Percentiles rank a stretch among this genome's conserved stretches.
Evolutionary conservation across 148 eudicot genomes (phyloP).

Genomic region (Camellia sinensis): DNA sequence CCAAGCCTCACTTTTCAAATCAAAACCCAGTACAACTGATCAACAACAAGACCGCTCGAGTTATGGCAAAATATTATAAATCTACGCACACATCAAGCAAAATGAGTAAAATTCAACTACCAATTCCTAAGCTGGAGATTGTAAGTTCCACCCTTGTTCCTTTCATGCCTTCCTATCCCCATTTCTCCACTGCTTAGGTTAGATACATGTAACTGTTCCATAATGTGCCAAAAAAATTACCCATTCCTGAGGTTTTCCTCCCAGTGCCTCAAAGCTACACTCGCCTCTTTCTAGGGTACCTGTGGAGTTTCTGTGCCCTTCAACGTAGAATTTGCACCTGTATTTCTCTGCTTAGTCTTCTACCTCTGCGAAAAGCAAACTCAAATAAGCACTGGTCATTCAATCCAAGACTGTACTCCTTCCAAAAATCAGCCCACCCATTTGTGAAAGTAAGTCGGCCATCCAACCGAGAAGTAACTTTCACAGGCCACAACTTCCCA

Average conservation of each 20-base stretch:
- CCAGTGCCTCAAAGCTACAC: not conserved
- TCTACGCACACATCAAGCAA: not conserved
- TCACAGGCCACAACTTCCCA: constrained; percentile 15
- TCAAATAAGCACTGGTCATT: constrained; percentile 6
- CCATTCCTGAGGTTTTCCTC: not conserved
- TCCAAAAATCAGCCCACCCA: constrained; percentile 6
- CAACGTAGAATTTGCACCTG: constrained; percentile 1
- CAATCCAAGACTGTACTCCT: not conserved
- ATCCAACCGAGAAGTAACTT: not conserved
- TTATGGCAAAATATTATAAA: not conserved
- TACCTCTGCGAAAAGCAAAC: not conserved
- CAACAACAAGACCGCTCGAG: not conserved
- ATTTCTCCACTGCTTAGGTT: no score
- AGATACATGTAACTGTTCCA: no score
- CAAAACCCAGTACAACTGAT: no score
- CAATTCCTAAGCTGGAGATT: not conserved
- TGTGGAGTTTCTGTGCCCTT: not conserved
- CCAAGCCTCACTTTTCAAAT: no score
- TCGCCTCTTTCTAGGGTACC: not conserved
- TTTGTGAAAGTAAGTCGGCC: not conserved
- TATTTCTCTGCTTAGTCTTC: constrained; percentile 11
- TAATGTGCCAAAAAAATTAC: no score
- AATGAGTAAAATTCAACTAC: not conserved
- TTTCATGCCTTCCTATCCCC: no score
- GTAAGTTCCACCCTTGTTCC: not conserved